Base-by-base conservation (phyloP, 1,284 basidiomycete species). In the Microbotryum saponariae region DNA sequence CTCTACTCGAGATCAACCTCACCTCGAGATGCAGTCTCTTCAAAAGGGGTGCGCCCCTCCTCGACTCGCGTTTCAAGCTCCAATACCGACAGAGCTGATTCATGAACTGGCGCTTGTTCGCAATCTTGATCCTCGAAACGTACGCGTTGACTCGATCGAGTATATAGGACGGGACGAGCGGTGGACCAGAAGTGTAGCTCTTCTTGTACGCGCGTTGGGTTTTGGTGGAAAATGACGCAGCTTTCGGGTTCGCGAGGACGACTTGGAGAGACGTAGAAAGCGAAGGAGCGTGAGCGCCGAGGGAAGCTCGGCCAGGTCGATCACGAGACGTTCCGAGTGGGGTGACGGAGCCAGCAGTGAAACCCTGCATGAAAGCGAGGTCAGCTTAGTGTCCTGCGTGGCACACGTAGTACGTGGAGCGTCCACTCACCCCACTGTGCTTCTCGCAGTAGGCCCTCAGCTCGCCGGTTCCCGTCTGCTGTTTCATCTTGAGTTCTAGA, bases 31-130 rank as follows among this genome's bases (percentile, higher is more conserved):
- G 93, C 57, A 99, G 76, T 54, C 96, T 77, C 76, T 97, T 98
- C 70, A 99, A 77, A 56, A 98, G 76, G 2, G 94, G 93, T 3
- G 96, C 96, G 3, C 96, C 96, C 49, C 94, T 79, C 63, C 94
- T 82, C 1, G 85, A 89, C 75, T 98, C 93, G 6, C 94, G 80
- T 76, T 98, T 97, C 75, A 98, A 75, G 73, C 93, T 97, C 94
- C 94, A 99, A 74, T 97, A 99, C 69, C 85, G 83, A 70, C 89
- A 93, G 44, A 94, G 80, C 71, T 86, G 77, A 55, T 85, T 82
- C 5, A 97, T 77, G 58, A 94, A 88, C 42, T 87, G 85, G 3
- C 77, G 74, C 73, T 89, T 90, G 73, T 90, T 91, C 60, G 87
- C 80, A 2, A 97, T 78, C 44, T 76, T 79, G 53, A 96, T 79